phyloP scores from a whole-genome alignment of 2,329 filamentous ascomycete genomes.

The Alternaria sp. region DNA sequence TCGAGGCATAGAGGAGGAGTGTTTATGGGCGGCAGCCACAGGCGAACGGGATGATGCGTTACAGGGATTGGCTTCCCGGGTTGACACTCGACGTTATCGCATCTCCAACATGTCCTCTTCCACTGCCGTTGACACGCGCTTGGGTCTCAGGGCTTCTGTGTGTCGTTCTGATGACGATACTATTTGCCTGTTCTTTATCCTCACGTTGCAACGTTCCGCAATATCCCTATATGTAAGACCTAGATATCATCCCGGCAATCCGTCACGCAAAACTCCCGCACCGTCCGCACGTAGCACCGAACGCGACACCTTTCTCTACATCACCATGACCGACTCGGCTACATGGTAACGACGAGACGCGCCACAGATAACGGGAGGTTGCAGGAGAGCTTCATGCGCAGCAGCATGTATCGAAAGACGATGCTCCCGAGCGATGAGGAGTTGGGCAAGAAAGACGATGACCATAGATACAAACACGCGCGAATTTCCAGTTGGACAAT shows the following conservation, averaged over 20 bases:
- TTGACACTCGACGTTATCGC: constrained; percentile 10
- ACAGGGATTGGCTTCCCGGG: constrained; percentile 18
- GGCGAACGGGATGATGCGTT: constrained; percentile 14
- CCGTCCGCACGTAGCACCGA: constrained; percentile 20
- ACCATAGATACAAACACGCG: constrained; percentile 57
- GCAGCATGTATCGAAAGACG: constrained; percentile 51
- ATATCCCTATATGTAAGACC: neutral
- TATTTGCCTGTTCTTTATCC: neutral
- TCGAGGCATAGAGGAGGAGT: neutral
- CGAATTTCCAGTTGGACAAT: constrained; percentile 43
- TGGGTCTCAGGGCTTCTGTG: neutral
- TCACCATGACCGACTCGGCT: constrained; percentile 36
- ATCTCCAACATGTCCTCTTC: constrained; percentile 23
- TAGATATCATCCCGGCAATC: neutral
- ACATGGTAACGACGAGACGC: constrained; percentile 36
- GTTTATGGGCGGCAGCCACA: constrained; percentile 13
- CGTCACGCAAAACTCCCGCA: constrained; percentile 30
- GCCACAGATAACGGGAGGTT: constrained; percentile 39
- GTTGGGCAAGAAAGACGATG: constrained; percentile 71
- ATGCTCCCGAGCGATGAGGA: constrained; percentile 66
- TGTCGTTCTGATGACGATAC: neutral
- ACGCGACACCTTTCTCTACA: constrained; percentile 15
- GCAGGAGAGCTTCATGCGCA: constrained; percentile 36
- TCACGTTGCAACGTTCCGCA: neutral
- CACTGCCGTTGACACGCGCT: neutral